Base-by-base conservation (phyloP, 805 yeast genomes). In the Candida methanosorbosa region DNA sequence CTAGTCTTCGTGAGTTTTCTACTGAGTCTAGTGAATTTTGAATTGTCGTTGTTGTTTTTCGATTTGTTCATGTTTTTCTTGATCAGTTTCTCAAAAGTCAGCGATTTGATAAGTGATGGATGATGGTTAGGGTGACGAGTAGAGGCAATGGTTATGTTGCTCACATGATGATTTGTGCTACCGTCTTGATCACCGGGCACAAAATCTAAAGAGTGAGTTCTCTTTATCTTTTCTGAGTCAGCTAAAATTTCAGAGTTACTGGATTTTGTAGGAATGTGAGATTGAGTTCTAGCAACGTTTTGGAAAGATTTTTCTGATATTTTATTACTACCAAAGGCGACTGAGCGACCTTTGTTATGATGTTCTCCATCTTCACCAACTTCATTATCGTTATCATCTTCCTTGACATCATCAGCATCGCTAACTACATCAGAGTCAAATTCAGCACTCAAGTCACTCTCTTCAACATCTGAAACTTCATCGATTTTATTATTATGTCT, bases 191-290 rank as follows among this genome's bases (percentile, higher is more conserved):
- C 42, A 16, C 35, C 36, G 34, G 37, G 16, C 47, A 23, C 45
- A 13, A 58, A 56, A 36, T 72, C 78, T 30, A 70, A 46, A 0
- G 79, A 72, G 40, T 64, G 68, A 11, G 77, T 63, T 41, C 77
- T 56, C 38, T 68, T 65, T n/a, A n/a, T n/a, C n/a, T n/a, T n/a
- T n/a, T n/a, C n/a, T 21, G 48, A 44, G 26, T 9, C 8, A 21
- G 23, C 11, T 11, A 21, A 21, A 9, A 11, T 15, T 2, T 31
- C 34, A 9, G 36, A 54, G 39, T 65, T 63, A 3, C 52, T 31
- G 18, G 18, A 66, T 52, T 17, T 63, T 61, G 15, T 57, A 28
- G 32, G 52, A 59, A 45, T 44, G 12, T 50, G 54, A 6, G 54
- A 47, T 22, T 48, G 48, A 0, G 48, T 43, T 18, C 44, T 34